A percentile compares a stretch with the other conserved stretches of the same genome.
Evolutionary conservation across 208 protist genomes (phyloP).

Genomic region (Phytomonas francai): DNA sequence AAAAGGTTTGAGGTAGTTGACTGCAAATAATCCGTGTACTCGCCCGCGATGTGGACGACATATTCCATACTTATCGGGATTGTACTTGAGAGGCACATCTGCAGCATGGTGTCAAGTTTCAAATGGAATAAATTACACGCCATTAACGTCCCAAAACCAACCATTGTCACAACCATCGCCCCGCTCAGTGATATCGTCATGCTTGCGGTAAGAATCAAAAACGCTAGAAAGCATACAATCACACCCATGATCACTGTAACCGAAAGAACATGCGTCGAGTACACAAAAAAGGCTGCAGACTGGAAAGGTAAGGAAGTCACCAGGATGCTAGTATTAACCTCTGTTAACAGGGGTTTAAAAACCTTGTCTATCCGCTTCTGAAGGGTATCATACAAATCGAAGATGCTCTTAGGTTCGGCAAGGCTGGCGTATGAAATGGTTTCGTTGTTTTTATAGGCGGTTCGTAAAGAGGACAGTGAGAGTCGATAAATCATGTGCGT

Average conservation of each 20-base stretch:
- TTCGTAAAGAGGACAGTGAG: neutral
- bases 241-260: conserved; percentile 39
- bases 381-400: neutral
- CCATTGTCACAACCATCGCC: conserved; percentile 22
- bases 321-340: neutral
- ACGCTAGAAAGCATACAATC: conserved; percentile 22
- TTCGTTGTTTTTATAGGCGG: neutral
- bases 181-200: conserved; percentile 18
- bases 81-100: conserved; percentile 39
- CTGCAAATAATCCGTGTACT: conserved; percentile 61
- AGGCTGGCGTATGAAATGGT: neutral
- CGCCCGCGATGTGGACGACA: conserved; percentile 33
- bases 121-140: conserved; percentile 28
- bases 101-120: conserved; percentile 31
- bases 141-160: conserved; percentile 35
- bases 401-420: neutral
- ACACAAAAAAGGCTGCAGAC: conserved; percentile 16
- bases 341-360: neutral
- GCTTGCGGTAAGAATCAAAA: conserved; percentile 36
- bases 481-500: conserved; percentile 1
- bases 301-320: conserved; percentile 20
- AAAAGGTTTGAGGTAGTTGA: conserved; percentile 51
- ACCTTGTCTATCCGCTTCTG: neutral
- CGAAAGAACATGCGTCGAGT: conserved; percentile 31
- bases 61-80: conserved; percentile 46